Base-by-base conservation (phyloP, 139 green algal genomes). In the Dunaliella primolecta region DNA sequence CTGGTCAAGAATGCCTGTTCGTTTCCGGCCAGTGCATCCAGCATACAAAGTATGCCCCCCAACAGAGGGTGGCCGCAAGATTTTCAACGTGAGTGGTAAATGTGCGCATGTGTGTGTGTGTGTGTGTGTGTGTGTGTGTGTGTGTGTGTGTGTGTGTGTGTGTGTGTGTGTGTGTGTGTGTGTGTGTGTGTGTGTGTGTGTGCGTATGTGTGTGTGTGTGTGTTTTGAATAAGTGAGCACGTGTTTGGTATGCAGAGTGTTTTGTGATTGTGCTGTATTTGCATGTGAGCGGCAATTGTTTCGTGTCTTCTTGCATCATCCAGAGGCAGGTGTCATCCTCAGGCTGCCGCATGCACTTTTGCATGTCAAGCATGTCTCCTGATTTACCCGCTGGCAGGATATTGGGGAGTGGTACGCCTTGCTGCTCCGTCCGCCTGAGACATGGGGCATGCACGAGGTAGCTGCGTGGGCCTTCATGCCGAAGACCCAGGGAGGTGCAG, bases 61-160 rank as follows among this genome's bases (percentile, higher is more conserved):
- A 64, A 7, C 46, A 25, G 46, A 64, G 7, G 46, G 46, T 25
- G 46, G 46, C 46, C 46, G 46, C 46, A 64, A 15, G 7, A 64
- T 64, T 25, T 64, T 64, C 46, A 64, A 64, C 15, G 46, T 64
- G 15, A 64, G 46, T 55, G 27, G 46, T 64, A 64, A 64, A 15
- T 55, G 27, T 55, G 77, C 21, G 77, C 46, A 25, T 82, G 77
- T 55, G 34, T 55, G 27, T 21, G 77, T 21, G 77, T 21, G 77
- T 55, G 27, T 21, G 77, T 55, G 77, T 82, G 77, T 82, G 77
- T 55, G 34, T 55, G 77, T 82, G 77, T 21, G 77, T 82, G 77
- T 55, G 77, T 55, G 77, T 82, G 77, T 82, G 77, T 55, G 77
- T 82, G 77, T 82, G 77, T 55, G 77, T 82, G 77, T 82, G 34